Evolutionary conservation across 768 basidiomycete species (phyloP), one percentile per base, ranked within the genome.

Genomic region (Amanita pseudoporphyria): DNA sequence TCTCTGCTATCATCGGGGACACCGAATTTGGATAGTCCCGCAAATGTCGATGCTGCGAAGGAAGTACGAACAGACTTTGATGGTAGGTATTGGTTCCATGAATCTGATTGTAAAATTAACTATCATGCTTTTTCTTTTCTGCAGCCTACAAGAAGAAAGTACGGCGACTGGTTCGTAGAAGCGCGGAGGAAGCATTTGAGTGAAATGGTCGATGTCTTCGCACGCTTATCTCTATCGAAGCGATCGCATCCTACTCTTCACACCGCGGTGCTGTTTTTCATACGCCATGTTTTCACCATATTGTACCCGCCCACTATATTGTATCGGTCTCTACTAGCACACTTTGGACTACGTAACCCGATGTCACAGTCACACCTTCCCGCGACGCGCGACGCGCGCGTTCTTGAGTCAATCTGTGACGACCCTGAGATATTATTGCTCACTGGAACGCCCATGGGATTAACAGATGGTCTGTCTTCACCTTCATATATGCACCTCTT

Each of bases 1-100:
- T 97, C 94, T 12, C 78, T 99, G 6, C 70, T 99, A 36, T 96
- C 93, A 13, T 88, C 90, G 49, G 89, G 98, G 60, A 81, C 73
- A 32, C 94, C 94, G 16, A 92, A 92, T 67, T 74, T 84, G 53
- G 90, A 93, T 66, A 94, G 92, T 54, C 94, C 94, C 3, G 94
- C 94, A 4, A 97, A 98, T 57, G 86, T 98, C 12, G 93, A 98
- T 60, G 94, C 96, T 0, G 95, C 96, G 18, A 90, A 90, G 61
- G 82, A 93, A 62, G 76, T 88, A 31, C 77, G 87, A 56, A 79
- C 72, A 22, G 77, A 87, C 58, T 63, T 73, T 16, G 66, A 71
- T 44, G 71, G 87, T 86, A 59, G 21, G 77, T 63, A 1, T 35
- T 9, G 10, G 21, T 51, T 44, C 19, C 21, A 4, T 41, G 31